These are phyloP conservation scores for Pseudocercospora fuligena DNA, from an alignment of 2,329 filamentous ascomycete genomes.

Conservation along the genomic window DNA sequence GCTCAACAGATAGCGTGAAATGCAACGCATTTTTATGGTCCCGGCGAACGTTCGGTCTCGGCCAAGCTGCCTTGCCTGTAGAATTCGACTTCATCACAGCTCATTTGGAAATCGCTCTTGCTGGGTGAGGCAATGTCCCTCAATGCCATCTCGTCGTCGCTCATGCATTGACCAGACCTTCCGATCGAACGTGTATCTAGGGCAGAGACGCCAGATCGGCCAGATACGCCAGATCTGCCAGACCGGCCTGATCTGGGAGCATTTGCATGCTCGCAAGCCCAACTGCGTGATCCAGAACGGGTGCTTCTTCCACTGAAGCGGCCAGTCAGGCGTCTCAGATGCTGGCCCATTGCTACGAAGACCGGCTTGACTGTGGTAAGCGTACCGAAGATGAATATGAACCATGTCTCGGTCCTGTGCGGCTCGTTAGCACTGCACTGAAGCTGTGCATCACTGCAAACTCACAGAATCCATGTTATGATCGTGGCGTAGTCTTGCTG, in stretches of 20 bases:
- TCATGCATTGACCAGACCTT: neutral
- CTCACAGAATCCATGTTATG: neutral
- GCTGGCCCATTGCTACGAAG: slow-evolving; percentile 17
- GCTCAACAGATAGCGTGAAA: neutral
- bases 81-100: slow-evolving; percentile 4
- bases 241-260: neutral
- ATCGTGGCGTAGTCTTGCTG: neutral
- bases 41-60: neutral
- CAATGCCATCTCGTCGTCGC: neutral
- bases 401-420: slow-evolving; percentile 26
- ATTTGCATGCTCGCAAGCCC: neutral
- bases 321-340: slow-evolving; percentile 1
- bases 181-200: neutral
- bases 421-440: neutral
- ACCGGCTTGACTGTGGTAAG: slow-evolving; percentile 23
- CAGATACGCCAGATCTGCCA: neutral
- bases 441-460: neutral
- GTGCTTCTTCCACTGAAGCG: neutral
- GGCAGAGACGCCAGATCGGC: too few relatives aligned
- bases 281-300: neutral
- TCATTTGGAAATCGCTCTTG: neutral
- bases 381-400: slow-evolving; percentile 31
- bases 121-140: neutral
- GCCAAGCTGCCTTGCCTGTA: neutral
- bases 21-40: neutral